These are phyloP conservation scores for Umbilicus rupestris DNA, from an alignment of 164 flowering plant species.

Conservation along the genomic window DNA sequence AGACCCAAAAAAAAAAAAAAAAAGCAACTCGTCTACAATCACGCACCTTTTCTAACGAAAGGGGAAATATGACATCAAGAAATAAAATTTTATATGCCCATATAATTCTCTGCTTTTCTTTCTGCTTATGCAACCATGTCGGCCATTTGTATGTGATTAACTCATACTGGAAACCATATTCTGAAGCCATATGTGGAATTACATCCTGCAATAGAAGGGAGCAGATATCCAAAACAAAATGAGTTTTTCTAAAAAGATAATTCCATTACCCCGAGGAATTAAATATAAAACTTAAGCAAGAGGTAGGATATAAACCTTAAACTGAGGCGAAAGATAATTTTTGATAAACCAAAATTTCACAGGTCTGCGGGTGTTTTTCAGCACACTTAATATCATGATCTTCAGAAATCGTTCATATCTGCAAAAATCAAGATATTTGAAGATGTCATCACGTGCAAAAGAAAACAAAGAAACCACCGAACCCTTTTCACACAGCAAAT, in stretches of 20 bases:
- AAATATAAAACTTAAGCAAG: neutral
- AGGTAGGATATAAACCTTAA: conserved; percentile 47
- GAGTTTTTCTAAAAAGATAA: neutral
- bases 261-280: neutral
- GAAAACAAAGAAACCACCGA: neutral
- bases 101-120: conserved; percentile 90
- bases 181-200: conserved; percentile 90
- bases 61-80: conserved; percentile 97
- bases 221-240: conserved; percentile 1
- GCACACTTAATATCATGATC: conserved; percentile 93
- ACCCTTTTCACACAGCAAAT: neutral
- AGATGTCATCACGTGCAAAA: neutral
- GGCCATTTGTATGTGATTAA: conserved; percentile 98
- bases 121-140: conserved; percentile 96
- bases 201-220: conserved; percentile 50
- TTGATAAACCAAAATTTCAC: conserved; percentile 99
- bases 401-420: conserved; percentile 95
- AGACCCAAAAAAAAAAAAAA: neutral
- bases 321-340: conserved; percentile 96
- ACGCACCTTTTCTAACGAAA: conserved; percentile 81
- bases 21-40: neutral
- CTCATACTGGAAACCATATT: conserved; percentile 90
- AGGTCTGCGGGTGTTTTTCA: conserved; percentile 80
- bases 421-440: conserved; percentile 16
- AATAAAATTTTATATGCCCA: conserved; percentile 98